Evolutionary conservation across 805 yeast species (phyloP).

Genomic region (Candida taoyuanica): DNA sequence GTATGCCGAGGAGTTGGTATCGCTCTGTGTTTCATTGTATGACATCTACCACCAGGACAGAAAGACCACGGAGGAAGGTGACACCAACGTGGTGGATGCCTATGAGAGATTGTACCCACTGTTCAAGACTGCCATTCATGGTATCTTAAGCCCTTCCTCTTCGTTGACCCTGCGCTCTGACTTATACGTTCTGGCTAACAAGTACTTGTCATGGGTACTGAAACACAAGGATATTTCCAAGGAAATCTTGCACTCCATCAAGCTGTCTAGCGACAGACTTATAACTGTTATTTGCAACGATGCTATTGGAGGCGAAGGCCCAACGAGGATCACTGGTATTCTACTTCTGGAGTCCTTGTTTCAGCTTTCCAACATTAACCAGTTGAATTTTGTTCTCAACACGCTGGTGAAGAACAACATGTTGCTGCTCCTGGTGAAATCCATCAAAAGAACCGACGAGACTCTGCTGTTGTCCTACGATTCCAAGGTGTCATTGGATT

Average conservation of each 20-base stretch:
- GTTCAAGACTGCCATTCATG: conserved; percentile 69
- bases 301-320: conserved; percentile 73
- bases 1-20: conserved; percentile 72
- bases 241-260: conserved; percentile 50
- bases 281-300: conserved; percentile 69
- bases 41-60: conserved; percentile 54
- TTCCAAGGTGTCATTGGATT: conserved; percentile 42
- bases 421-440: conserved; percentile 57
- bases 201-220: conserved; percentile 51
- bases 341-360: conserved; percentile 66
- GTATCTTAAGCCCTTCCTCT: conserved; percentile 66
- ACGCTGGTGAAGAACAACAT: conserved; percentile 62
- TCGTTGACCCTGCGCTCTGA: conserved; percentile 70
- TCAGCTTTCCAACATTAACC: conserved; percentile 46
- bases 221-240: conserved; percentile 37
- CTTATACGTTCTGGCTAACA: conserved; percentile 67
- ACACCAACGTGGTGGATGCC: conserved; percentile 36
- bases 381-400: conserved; percentile 54
- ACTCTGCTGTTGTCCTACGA: conserved; percentile 37
- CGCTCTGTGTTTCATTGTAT: conserved; percentile 67
- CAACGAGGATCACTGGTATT: conserved; percentile 69
- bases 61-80: conserved; percentile 27
- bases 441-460: conserved; percentile 67
- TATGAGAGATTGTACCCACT: conserved; percentile 58
- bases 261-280: conserved; percentile 55